Evolutionary conservation across 2,329 filamentous ascomycete genomes (phyloP).

Genomic region (Stagonosporopsis cucurbitacearum): DNA sequence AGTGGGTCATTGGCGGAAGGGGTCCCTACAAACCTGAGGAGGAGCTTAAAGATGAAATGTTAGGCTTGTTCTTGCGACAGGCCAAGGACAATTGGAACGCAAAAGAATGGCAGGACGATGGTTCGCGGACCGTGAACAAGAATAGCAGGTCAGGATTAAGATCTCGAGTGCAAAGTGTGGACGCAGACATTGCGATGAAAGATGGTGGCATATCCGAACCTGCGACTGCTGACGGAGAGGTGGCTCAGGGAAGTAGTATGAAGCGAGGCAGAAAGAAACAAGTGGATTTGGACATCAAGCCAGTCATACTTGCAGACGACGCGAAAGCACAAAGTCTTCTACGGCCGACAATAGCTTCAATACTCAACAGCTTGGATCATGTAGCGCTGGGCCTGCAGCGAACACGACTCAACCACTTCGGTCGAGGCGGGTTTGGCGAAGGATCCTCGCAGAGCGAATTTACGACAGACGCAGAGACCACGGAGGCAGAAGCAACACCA

Average conservation of each 20-base stretch:
- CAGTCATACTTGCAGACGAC: slow-evolving; percentile 73
- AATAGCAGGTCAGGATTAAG: slow-evolving; percentile 6
- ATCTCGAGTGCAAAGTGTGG: slow-evolving; percentile 23
- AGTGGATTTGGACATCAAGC: slow-evolving; percentile 34
- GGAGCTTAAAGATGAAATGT: slow-evolving; percentile 72
- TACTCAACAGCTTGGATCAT: slow-evolving; percentile 72
- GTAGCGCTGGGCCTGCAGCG: slow-evolving; percentile 75
- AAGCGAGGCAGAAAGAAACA: slow-evolving; percentile 23
- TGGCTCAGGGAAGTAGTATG: neutral
- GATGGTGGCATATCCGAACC: slow-evolving; percentile 5
- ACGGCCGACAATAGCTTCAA: slow-evolving; percentile 71
- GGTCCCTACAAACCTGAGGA: slow-evolving; percentile 60
- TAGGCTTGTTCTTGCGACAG: slow-evolving; percentile 68
- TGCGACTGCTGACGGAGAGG: neutral
- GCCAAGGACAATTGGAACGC: slow-evolving; percentile 68
- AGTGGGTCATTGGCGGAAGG: slow-evolving; percentile 58
- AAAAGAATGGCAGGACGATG: slow-evolving; percentile 47
- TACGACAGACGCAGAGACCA: slow-evolving; percentile 36
- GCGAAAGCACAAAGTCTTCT: slow-evolving; percentile 69
- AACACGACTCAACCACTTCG: slow-evolving; percentile 61
- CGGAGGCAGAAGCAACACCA: slow-evolving; percentile 18
- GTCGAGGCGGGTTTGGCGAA: slow-evolving; percentile 30
- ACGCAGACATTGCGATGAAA: slow-evolving; percentile 17
- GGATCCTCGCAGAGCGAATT: slow-evolving; percentile 40
- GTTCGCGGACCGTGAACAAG: slow-evolving; percentile 10